phyloP scores from a whole-genome alignment of 805 yeast genomes.

The Starmerella stigmatis region DNA sequence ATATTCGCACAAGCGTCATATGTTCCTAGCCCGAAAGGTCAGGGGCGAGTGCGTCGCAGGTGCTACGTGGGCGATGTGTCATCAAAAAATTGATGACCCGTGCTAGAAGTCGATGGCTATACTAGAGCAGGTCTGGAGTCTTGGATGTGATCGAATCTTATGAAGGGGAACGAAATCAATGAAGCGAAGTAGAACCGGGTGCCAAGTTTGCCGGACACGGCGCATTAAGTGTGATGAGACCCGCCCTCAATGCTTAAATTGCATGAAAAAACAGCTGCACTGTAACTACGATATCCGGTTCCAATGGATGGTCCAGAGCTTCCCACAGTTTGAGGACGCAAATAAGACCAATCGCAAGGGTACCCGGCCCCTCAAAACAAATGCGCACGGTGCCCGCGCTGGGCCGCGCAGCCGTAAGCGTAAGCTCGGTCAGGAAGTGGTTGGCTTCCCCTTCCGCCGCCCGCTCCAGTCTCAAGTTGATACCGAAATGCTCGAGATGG shows the following conservation, averaged over 20 bases:
- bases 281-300: constrained; percentile 18
- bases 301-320: constrained; percentile 19
- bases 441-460: constrained; percentile 1
- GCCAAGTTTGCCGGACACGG: constrained; percentile 55
- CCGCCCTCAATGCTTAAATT: constrained; percentile 49
- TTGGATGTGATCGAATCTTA: not conserved
- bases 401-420: constrained; percentile 17
- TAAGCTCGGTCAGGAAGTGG: constrained; percentile 14
- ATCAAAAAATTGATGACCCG: not conserved
- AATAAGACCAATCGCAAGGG: not conserved
- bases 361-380: not conserved
- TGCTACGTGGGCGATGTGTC: constrained; percentile 1
- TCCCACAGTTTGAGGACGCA: not conserved
- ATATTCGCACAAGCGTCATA: no score
- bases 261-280: constrained; percentile 28
- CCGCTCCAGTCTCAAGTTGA: not conserved
- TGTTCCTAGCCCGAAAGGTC: constrained; percentile 1
- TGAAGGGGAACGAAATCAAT: constrained; percentile 5
- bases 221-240: constrained; percentile 57
- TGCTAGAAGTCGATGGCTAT: not conserved
- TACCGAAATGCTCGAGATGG: constrained; percentile 16
- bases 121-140: not conserved
- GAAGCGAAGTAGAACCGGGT: constrained; percentile 38
- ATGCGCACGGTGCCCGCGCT: constrained; percentile 4
- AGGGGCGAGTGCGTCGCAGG: constrained; percentile 6